Evolutionary conservation across 1,284 basidiomycete genomes (phyloP).

Genomic region (Austropuccinia psidii): DNA sequence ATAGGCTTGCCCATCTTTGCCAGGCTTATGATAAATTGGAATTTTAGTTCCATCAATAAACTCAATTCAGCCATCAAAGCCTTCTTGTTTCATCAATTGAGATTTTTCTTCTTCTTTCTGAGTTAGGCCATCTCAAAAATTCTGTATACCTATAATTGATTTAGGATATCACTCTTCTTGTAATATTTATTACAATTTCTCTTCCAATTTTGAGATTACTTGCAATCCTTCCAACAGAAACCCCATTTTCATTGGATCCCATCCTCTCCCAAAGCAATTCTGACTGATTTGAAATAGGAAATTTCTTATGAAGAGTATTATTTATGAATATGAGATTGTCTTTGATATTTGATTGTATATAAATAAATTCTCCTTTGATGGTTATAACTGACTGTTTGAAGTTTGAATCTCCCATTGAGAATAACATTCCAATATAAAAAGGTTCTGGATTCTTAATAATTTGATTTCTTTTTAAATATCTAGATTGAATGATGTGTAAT

Average conservation of each 20-base stretch:
- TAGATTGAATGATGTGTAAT: too few relatives aligned
- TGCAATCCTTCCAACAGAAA: background rate
- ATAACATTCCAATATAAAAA: background rate
- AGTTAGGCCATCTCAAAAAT: background rate
- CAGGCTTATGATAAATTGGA: background rate
- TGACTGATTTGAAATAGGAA: background rate
- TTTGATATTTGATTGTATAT: background rate
- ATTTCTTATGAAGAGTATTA: background rate
- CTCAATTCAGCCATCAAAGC: background rate
- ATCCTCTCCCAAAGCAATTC: background rate
- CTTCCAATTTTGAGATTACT: background rate
- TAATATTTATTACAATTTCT: conserved; percentile 1
- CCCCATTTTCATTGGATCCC: conserved; percentile 22
- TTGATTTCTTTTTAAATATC: too few relatives aligned
- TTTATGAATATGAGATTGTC: background rate
- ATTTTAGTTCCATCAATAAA: background rate
- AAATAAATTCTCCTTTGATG: background rate
- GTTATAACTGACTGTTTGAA: background rate
- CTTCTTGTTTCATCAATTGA: background rate
- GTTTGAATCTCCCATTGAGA: background rate
- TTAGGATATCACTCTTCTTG: background rate
- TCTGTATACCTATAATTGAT: background rate
- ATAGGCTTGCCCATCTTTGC: too few relatives aligned
- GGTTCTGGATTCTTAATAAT: too few relatives aligned
- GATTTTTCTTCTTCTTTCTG: background rate